phyloP scores from a whole-genome alignment of 202 grass and related monocot species.

The Setaria italica region DNA sequence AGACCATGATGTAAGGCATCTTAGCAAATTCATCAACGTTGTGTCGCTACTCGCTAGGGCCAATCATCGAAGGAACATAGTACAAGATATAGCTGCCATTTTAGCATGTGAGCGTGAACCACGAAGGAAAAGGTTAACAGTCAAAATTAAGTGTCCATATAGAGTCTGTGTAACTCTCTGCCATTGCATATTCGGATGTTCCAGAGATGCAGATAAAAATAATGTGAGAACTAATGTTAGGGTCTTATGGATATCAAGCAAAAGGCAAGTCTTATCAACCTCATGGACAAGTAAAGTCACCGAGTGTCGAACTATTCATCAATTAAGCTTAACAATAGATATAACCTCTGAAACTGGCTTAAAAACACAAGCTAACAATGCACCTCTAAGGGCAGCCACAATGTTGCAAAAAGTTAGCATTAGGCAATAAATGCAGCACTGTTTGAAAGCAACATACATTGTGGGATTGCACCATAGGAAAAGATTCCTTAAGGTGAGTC shows the following conservation, averaged over 20 bases:
- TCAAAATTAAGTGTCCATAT: background rate
- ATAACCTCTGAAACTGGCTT: too few species aligned
- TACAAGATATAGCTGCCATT: background rate
- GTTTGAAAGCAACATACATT: too few species aligned
- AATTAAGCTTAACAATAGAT: too few species aligned
- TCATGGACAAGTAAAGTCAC: background rate
- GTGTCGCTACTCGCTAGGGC: too few species aligned
- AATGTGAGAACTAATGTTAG: constrained; percentile 14
- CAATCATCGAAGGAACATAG: background rate
- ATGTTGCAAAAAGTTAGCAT: too few species aligned
- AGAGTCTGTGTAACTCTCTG: background rate
- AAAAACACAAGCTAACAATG: background rate
- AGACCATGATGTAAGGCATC: too few species aligned
- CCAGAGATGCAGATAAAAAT: constrained; percentile 26
- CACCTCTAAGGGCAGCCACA: background rate
- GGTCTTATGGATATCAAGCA: background rate
- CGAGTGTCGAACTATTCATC: too few species aligned
- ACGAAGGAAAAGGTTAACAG: background rate
- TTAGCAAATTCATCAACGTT: too few species aligned
- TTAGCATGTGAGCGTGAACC: background rate
- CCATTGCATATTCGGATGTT: constrained; percentile 31
- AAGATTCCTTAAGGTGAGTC: too few species aligned
- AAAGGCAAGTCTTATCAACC: constrained; percentile 12
- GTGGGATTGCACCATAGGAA: too few species aligned
- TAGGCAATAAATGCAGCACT: too few species aligned